Percentiles rank a stretch among this genome's conserved stretches.
Conservation (phyloP, 306 rosid species). For the Trifolium pratense region DNA sequence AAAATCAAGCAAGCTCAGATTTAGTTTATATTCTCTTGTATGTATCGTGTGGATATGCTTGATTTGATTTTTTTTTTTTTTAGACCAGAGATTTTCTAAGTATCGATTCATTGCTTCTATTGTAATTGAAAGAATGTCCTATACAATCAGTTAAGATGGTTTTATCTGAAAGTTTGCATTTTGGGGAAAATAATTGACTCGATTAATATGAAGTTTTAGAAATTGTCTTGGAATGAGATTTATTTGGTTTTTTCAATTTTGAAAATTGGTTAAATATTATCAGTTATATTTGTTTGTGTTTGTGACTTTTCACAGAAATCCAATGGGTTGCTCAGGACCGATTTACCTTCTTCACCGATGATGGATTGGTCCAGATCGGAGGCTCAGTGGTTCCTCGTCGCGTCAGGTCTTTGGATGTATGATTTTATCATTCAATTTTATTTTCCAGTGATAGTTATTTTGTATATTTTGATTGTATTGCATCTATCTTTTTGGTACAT, state of each 20-base stretch:
- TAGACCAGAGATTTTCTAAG: slow-evolving; percentile 2
- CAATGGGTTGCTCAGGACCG: slow-evolving; percentile 84
- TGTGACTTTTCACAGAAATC: slow-evolving; percentile 69
- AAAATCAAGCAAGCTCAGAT: not conserved
- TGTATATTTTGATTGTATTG: not conserved
- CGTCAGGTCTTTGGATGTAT: slow-evolving; percentile 64
- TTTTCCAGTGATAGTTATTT: slow-evolving; percentile 4
- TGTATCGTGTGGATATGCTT: too few relatives aligned
- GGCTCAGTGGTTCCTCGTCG: slow-evolving; percentile 85
- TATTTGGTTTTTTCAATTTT: not conserved
- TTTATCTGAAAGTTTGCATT: not conserved
- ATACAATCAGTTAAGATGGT: not conserved
- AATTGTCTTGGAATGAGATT: not conserved
- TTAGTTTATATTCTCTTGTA: too few relatives aligned
- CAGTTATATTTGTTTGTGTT: slow-evolving; percentile 26
- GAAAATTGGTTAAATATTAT: not conserved
- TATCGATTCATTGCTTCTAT: not conserved
- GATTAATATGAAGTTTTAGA: not conserved
- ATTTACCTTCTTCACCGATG: slow-evolving; percentile 87
- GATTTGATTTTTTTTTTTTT: not conserved
- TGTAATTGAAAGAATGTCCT: not conserved
- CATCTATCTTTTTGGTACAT: slow-evolving; percentile 1
- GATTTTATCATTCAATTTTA: not conserved
- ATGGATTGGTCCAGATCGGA: slow-evolving; percentile 92
- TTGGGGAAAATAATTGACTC: not conserved